A percentile compares a stretch with the other conserved stretches of the same genome.
phyloP scores from a whole-genome alignment of 176 grass and related monocot species.

The Avena sativa region DNA sequence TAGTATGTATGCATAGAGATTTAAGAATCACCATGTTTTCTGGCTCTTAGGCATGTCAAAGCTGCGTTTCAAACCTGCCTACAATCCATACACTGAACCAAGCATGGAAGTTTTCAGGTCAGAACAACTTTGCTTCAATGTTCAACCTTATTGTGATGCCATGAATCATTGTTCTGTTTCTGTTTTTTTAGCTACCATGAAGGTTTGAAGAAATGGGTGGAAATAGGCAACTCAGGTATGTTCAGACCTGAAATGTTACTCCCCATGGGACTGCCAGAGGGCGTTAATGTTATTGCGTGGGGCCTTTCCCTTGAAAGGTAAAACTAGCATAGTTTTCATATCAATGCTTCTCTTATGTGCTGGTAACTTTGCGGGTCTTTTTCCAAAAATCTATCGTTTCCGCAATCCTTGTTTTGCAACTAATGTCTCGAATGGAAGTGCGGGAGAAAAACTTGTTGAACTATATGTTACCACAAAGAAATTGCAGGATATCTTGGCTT shows the following conservation, averaged over 20 bases:
- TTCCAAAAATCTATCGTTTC: neutral
- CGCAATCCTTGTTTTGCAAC: neutral
- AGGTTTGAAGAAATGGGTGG: conserved; percentile 92
- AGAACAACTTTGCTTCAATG: neutral
- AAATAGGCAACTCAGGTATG: conserved; percentile 95
- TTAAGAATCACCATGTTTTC: neutral
- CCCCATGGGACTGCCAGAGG: conserved; percentile 89
- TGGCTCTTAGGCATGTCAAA: conserved; percentile 10
- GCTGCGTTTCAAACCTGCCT: neutral
- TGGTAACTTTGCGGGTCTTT: neutral
- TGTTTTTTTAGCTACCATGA: conserved; percentile 80
- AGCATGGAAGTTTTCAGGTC: neutral
- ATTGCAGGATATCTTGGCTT: neutral
- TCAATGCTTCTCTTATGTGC: conserved; percentile 8
- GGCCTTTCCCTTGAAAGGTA: conserved; percentile 99
- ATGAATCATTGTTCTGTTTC: conserved; percentile 21
- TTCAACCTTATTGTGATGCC: neutral
- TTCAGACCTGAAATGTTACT: conserved; percentile 98
- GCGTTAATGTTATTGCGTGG: conserved; percentile 99
- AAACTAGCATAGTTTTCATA: neutral
- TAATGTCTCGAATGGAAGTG: neutral
- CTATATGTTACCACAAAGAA: no score
- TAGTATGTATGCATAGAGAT: neutral
- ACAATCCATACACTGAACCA: neutral
- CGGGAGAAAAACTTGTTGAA: neutral